These are phyloP conservation scores for Epichloe hybrida DNA, from an alignment of 2,329 filamentous ascomycete species.

Conservation along the genomic window DNA sequence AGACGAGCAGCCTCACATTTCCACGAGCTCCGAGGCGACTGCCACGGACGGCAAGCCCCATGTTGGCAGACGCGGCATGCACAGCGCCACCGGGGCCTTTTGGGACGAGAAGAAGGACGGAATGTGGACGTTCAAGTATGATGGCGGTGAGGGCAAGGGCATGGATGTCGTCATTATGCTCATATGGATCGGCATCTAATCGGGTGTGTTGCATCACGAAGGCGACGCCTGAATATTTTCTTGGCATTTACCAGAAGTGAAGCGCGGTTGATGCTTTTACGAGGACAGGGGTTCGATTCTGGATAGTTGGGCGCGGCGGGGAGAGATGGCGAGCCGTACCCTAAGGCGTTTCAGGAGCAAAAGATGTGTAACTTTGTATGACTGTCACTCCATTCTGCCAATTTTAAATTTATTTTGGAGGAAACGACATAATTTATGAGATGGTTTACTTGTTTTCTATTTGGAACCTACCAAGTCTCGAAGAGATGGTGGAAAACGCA, in stretches of 20 bases:
- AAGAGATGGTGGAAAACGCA: too few species aligned
- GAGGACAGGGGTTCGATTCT: not conserved
- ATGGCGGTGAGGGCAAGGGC: slow-evolving; percentile 51
- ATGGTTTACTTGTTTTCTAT: not conserved
- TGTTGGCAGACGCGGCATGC: slow-evolving; percentile 79
- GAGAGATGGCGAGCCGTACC: not conserved
- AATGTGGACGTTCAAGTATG: slow-evolving; percentile 82
- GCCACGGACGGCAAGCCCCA: slow-evolving; percentile 54
- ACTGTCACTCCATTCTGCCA: slow-evolving; percentile 1
- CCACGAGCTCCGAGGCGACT: slow-evolving; percentile 38
- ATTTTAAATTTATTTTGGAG: not conserved
- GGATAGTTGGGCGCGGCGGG: not conserved
- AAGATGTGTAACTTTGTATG: slow-evolving; percentile 1
- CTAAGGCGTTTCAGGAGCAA: slow-evolving; percentile 3
- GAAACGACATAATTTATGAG: not conserved
- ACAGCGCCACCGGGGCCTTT: slow-evolving; percentile 71
- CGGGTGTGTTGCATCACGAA: not conserved
- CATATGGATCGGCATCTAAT: slow-evolving; percentile 63
- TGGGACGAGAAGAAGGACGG: slow-evolving; percentile 87
- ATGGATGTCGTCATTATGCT: slow-evolving; percentile 59
- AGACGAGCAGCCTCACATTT: slow-evolving; percentile 37
- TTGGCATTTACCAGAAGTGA: not conserved
- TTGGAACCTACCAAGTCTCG: too few species aligned
- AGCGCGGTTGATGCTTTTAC: not conserved
- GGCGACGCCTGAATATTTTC: not conserved